These are phyloP conservation scores for Achaetomiella virescens DNA, from an alignment of 495 filamentous ascomycete species.

Conservation along the genomic window DNA sequence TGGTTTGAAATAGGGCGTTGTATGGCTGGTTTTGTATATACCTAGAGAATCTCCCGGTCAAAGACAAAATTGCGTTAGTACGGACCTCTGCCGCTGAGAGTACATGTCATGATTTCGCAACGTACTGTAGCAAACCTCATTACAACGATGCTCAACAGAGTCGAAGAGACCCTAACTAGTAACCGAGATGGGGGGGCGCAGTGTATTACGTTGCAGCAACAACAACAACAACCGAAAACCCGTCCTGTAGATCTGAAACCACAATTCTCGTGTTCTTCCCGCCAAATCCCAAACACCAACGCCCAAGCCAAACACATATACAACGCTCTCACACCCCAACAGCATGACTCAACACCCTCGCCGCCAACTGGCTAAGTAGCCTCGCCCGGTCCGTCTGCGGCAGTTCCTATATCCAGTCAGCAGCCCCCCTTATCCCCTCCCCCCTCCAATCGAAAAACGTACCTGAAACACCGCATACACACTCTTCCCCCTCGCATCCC, in stretches of 20 bases:
- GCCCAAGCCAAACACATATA: not conserved
- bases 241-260: not conserved
- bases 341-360: conserved; percentile 61
- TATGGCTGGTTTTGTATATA: not conserved
- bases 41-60: no score
- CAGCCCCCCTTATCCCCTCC: not conserved
- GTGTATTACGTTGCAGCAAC: no score
- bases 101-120: no score
- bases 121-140: no score
- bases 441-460: not conserved
- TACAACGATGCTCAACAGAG: no score
- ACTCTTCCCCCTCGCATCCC: conserved; percentile 89
- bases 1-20: not conserved
- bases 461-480: conserved; percentile 83
- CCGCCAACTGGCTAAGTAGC: conserved; percentile 68
- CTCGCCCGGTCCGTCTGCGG: conserved; percentile 72
- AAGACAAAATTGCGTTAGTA: no score
- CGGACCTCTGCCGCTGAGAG: no score
- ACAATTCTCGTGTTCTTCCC: not conserved
- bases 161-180: no score
- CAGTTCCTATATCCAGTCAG: conserved; percentile 47
- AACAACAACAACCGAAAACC: no score
- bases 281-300: conserved; percentile 3
- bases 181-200: no score
- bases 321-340: conserved; percentile 33